These are phyloP conservation scores for Botryotinia convoluta DNA, from an alignment of 2,329 filamentous ascomycete genomes.

Conservation along the genomic window DNA sequence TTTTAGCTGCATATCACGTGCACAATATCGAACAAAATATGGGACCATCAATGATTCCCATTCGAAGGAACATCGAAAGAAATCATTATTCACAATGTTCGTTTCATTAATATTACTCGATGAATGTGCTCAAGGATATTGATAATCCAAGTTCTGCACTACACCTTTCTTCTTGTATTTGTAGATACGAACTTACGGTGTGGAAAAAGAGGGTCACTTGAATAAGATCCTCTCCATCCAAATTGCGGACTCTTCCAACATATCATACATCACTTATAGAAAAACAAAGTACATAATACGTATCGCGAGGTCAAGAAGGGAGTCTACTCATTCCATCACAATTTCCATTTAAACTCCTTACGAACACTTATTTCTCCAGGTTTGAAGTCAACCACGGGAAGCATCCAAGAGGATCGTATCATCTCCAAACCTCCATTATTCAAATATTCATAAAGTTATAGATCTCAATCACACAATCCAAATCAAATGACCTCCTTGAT, in stretches of 20 bases:
- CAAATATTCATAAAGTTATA: neutral
- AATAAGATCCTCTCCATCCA: neutral
- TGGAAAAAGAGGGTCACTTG: neutral
- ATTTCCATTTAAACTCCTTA: neutral
- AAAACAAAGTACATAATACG: neutral
- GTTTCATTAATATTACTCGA: neutral
- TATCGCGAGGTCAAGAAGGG: neutral
- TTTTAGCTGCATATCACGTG: constrained; percentile 1
- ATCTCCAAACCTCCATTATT: neutral
- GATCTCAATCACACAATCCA: neutral
- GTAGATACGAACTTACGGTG: neutral
- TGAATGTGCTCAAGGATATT: no score
- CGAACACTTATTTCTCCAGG: neutral
- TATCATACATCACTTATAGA: neutral
- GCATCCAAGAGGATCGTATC: neutral
- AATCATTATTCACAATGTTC: neutral
- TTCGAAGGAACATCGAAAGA: neutral
- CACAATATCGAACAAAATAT: accelerated
- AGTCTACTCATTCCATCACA: no score
- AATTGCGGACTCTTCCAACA: neutral
- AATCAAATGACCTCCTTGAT: neutral
- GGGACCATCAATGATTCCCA: neutral
- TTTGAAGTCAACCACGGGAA: neutral
- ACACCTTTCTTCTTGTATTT: no score
- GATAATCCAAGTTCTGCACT: neutral